Evolutionary conservation across 2,329 filamentous ascomycete species (phyloP).

Genomic region (Cryphonectria nitschkei): DNA sequence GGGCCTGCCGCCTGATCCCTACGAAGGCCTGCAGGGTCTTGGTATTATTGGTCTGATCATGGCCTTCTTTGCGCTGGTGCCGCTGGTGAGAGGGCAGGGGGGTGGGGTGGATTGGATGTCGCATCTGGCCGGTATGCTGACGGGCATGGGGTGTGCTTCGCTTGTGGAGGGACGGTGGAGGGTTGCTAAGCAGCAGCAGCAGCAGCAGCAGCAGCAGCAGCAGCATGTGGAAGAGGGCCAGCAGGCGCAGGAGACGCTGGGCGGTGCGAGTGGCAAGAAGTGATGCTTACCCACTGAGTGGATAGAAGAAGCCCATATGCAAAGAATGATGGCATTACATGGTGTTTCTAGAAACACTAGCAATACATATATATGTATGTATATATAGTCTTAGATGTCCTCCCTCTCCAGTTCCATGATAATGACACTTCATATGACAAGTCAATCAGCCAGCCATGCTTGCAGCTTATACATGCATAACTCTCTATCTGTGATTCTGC

Average conservation of each 20-base stretch:
- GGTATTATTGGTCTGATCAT: slow-evolving; percentile 56
- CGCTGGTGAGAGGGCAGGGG: slow-evolving; percentile 46
- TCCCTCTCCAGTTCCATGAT: background rate
- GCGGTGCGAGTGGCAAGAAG: background rate
- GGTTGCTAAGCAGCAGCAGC: slow-evolving; percentile 23
- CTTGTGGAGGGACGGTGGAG: slow-evolving; percentile 40
- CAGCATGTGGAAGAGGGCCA: background rate
- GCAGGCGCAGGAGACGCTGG: background rate
- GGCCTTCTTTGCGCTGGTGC: slow-evolving; percentile 52
- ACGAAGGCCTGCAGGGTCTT: slow-evolving; percentile 57
- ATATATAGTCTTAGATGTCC: background rate
- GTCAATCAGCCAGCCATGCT: too few species aligned
- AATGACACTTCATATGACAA: background rate
- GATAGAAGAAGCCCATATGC: background rate
- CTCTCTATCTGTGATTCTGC: background rate
- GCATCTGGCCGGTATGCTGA: slow-evolving; percentile 55
- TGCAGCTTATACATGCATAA: background rate
- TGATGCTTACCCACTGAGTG: background rate
- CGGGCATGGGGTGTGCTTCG: slow-evolving; percentile 49
- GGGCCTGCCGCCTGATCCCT: slow-evolving; percentile 58
- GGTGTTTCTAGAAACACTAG: background rate
- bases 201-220: background rate
- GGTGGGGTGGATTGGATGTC: slow-evolving; percentile 55
- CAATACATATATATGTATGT: background rate
- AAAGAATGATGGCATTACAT: background rate